These are phyloP conservation scores for Globisporangium cederbergense DNA, from an alignment of 352 stramenopile genomes.

Conservation along the genomic window DNA sequence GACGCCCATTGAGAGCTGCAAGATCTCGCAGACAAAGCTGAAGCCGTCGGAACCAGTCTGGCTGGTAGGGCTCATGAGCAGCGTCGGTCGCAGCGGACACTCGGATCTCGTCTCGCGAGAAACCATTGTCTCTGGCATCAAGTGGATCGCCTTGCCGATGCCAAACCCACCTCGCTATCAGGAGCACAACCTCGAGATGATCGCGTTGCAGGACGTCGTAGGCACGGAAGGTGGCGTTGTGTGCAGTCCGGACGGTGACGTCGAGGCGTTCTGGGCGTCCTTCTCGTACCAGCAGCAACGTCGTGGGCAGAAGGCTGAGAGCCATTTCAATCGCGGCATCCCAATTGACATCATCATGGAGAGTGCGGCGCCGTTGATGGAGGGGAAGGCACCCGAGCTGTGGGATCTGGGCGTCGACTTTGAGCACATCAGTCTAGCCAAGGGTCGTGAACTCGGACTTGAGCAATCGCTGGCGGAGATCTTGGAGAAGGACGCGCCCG, in stretches of 20 bases:
- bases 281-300: conserved; percentile 86
- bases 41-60: conserved; percentile 76
- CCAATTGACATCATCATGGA: conserved; percentile 88
- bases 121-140: conserved; percentile 83
- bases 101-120: conserved; percentile 83
- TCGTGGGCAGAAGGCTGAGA: conserved; percentile 73
- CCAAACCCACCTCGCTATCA: conserved; percentile 82
- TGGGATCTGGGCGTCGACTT: conserved; percentile 86
- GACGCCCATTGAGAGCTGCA: conserved; percentile 77
- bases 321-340: conserved; percentile 85
- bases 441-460: conserved; percentile 85
- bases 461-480: conserved; percentile 71
- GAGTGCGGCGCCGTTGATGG: conserved; percentile 68
- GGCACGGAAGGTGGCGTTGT: conserved; percentile 79
- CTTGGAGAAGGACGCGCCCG: conserved; percentile 65
- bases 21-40: conserved; percentile 55
- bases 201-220: conserved; percentile 80
- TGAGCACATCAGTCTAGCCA: conserved; percentile 86
- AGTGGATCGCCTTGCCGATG: conserved; percentile 82
- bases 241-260: conserved; percentile 57
- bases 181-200: conserved; percentile 88
- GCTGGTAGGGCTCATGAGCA: conserved; percentile 85
- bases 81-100: conserved; percentile 69
- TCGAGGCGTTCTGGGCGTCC: conserved; percentile 85
- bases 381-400: conserved; percentile 63